A percentile compares a stretch with the other conserved stretches of the same genome.
phyloP scores from a whole-genome alignment of 805 yeast species.

The Suhomyces emberorum region DNA sequence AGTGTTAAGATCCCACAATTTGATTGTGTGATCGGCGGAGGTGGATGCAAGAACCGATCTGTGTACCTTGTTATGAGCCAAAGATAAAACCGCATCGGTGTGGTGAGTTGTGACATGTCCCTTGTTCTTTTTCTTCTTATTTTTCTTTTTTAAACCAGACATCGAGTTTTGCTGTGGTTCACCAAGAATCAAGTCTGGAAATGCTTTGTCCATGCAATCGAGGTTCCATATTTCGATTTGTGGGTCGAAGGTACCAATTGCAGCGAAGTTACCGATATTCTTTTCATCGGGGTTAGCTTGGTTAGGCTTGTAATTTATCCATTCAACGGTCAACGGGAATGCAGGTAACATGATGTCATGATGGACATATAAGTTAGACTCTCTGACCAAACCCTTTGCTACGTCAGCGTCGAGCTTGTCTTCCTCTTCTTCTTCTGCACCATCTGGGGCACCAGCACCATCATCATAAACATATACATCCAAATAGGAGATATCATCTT shows the following conservation, averaged over 20 bases:
- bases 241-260: constrained; percentile 96
- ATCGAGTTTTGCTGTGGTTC: constrained; percentile 52
- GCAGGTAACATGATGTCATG: constrained; percentile 97
- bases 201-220: constrained; percentile 88
- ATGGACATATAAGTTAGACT: constrained; percentile 80
- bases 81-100: constrained; percentile 88
- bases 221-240: constrained; percentile 96
- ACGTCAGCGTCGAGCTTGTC: constrained; percentile 71
- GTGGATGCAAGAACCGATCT: constrained; percentile 88
- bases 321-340: constrained; percentile 94
- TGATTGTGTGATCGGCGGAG: constrained; percentile 92
- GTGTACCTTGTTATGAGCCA: constrained; percentile 77
- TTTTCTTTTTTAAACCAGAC: constrained; percentile 39
- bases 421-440: constrained; percentile 62
- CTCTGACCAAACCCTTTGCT: constrained; percentile 69
- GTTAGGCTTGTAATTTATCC: constrained; percentile 78
- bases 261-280: constrained; percentile 85
- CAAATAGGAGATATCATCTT: constrained; percentile 87
- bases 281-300: constrained; percentile 27
- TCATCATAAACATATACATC: constrained; percentile 95
- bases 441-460: constrained; percentile 78
- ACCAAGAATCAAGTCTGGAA: constrained; percentile 91
- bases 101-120: constrained; percentile 71
- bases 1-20: constrained; percentile 86
- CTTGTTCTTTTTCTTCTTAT: constrained; percentile 48